Evolutionary conservation across 2,329 filamentous ascomycete genomes (phyloP), one percentile per base, ranked within the genome.

Genomic region (Didymella arachidicola): DNA sequence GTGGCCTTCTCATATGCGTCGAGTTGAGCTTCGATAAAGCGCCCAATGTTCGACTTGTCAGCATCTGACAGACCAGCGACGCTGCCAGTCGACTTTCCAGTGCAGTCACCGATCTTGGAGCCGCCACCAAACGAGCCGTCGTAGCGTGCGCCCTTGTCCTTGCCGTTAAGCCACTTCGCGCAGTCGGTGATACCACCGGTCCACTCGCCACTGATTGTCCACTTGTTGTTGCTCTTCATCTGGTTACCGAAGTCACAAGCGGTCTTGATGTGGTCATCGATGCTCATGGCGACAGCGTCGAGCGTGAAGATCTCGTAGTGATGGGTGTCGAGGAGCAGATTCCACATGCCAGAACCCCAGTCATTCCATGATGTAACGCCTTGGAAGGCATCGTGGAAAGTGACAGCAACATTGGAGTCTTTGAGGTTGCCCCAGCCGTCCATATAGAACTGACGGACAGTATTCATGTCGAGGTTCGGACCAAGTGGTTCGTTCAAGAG

Each of bases 401-500:
- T 71, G 32, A 81, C 68, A 19, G 77, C 79, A 14, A 81, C 77
- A 44, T 77, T 67, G 27, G 76, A 76, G 66, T 79, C 62, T 42
- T 71, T 67, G 19, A 82, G 71, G 59, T 80, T 77, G 34, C 79
- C 79, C 79, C 79, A 82, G 38, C 79, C 80, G 57, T 82, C 78
- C 69, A 78, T 77, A 72, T 82, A 82, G 69, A 82, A 82, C 48
- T 81, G 78, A 22, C 71, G 67, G 19, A 82, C 72, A 4, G 67
- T 74, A 63, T 77, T 72, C 76, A 80, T 78, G 62, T 81, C 72
- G 6, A 82, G 69, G 5, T 56, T 64, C 1, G 76, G 72, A 18
- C 79, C 80, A 65, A 81, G 73, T 8, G 80, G 80, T 69, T 83
- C 80, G 63, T 83, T 82, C 45, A 83, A 61, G 7, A 82, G 74